These are phyloP conservation scores for Ascosphaera apis DNA, from an alignment of 2,329 filamentous ascomycete genomes.

Conservation along the genomic window DNA sequence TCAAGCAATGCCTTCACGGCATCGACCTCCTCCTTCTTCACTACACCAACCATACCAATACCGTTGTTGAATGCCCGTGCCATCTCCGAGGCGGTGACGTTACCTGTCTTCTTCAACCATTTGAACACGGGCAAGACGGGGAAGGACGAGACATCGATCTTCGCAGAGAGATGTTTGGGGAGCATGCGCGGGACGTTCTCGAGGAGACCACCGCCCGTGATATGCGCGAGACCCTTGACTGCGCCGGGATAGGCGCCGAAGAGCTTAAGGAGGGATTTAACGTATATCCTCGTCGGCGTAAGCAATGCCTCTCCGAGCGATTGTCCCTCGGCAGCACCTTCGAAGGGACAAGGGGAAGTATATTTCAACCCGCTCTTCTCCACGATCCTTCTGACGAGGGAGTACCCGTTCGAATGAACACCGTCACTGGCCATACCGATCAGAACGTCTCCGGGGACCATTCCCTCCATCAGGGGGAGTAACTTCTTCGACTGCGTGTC, in stretches of 20 bases:
- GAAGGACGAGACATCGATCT: constrained; percentile 61
- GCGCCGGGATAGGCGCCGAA: constrained; percentile 15
- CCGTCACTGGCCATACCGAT: constrained; percentile 69
- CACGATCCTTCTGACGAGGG: constrained; percentile 77
- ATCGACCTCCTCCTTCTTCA: constrained; percentile 40
- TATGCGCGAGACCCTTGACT: constrained; percentile 86
- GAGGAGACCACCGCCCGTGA: constrained; percentile 77
- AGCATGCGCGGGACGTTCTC: constrained; percentile 95
- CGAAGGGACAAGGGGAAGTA: constrained; percentile 55
- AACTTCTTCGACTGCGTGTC: constrained; percentile 31
- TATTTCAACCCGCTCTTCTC: constrained; percentile 49
- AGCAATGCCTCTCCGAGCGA: constrained; percentile 53
- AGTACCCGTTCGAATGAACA: constrained; percentile 92
- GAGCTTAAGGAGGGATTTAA: constrained; percentile 52
- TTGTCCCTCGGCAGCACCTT: constrained; percentile 21
- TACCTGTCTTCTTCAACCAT: constrained; percentile 56
- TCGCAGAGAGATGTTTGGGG: constrained; percentile 51
- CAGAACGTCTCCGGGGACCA: constrained; percentile 64
- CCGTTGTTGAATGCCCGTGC: constrained; percentile 87
- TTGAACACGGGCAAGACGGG: constrained; percentile 53
- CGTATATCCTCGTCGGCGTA: constrained; percentile 84
- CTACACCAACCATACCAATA: constrained; percentile 78
- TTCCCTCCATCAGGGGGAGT: constrained; percentile 51
- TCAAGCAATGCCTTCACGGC: constrained; percentile 37
- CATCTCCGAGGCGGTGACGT: constrained; percentile 57